Conservation (phyloP, 2,329 filamentous ascomycete genomes). For the Aurifilum marmelostoma region DNA sequence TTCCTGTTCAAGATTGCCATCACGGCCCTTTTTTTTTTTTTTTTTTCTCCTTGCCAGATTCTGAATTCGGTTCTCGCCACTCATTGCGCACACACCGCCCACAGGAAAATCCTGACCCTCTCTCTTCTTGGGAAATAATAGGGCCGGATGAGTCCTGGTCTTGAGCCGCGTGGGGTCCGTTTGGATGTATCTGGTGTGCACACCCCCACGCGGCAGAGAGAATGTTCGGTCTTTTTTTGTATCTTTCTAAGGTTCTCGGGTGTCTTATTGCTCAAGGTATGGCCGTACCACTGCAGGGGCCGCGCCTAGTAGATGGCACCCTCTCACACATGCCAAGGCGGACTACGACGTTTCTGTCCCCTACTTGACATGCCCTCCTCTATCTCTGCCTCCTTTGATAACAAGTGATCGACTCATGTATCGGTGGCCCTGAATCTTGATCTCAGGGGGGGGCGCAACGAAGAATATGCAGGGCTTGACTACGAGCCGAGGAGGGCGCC, state of each 20-base stretch:
- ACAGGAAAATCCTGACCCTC: not conserved
- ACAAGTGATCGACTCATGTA: slow-evolving; percentile 1
- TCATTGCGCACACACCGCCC: not conserved
- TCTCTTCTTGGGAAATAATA: not conserved
- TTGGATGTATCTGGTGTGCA: not conserved
- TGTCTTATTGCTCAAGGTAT: not conserved
- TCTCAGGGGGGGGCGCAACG: not conserved
- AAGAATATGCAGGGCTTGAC: not conserved
- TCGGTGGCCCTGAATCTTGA: not conserved
- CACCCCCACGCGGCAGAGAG: not conserved
- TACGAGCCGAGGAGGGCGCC: not conserved
- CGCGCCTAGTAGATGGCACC: not conserved
- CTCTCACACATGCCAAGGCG: slow-evolving; percentile 3
- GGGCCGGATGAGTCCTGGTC: not conserved
- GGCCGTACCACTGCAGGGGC: slow-evolving; percentile 3
- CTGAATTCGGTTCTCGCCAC: not conserved
- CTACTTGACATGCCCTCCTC: not conserved
- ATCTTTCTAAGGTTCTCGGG: not conserved
- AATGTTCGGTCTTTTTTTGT: not conserved
- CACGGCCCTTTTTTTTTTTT: not conserved
- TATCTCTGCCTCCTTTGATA: not conserved
- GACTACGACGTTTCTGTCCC: slow-evolving; percentile 1
- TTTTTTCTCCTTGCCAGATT: not conserved
- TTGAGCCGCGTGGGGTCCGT: not conserved
- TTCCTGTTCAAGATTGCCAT: not conserved